Percentiles rank a stretch among this genome's conserved stretches.
Conservation (phyloP, 1,139 yeast species). For the Candida tropicalis region DNA sequence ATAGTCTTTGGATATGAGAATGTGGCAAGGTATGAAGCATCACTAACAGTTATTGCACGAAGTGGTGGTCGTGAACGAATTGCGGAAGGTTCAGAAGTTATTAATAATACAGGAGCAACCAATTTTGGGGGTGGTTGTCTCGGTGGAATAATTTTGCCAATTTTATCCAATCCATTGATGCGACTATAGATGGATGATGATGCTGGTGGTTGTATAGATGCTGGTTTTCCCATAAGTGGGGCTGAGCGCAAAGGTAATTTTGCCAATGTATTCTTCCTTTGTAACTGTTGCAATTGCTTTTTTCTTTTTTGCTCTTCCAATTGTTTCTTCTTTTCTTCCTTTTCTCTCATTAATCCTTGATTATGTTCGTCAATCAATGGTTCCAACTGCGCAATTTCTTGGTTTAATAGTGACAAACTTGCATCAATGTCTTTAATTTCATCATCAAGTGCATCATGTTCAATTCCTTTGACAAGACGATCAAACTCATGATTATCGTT, state of each 20-base stretch:
- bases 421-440: conserved; percentile 24
- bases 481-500: conserved; percentile 15
- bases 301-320: conserved; percentile 27
- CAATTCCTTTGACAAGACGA: conserved; percentile 22
- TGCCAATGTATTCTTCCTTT: conserved; percentile 16
- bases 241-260: conserved; percentile 19
- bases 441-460: conserved; percentile 20
- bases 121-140: conserved; percentile 42
- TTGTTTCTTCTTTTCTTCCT: conserved; percentile 24
- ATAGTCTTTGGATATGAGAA: conserved; percentile 38
- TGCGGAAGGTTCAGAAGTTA: conserved; percentile 23
- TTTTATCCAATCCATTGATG: conserved; percentile 10
- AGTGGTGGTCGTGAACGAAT: conserved; percentile 21
- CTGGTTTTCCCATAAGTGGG: conserved; percentile 48
- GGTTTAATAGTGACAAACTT: conserved; percentile 38
- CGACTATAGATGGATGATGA: conserved; percentile 20
- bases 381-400: conserved; percentile 43
- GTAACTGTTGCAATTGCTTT: conserved; percentile 23
- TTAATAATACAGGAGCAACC: conserved; percentile 35
- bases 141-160: conserved; percentile 16
- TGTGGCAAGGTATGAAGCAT: conserved; percentile 25
- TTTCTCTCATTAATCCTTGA: conserved; percentile 30
- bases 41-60: conserved; percentile 30
- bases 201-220: conserved; percentile 51
- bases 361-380: conserved; percentile 42